Evolutionary conservation across 257 asterid genomes (phyloP), one percentile per base, ranked within the genome.

Genomic region (Forsythia viridissima): DNA sequence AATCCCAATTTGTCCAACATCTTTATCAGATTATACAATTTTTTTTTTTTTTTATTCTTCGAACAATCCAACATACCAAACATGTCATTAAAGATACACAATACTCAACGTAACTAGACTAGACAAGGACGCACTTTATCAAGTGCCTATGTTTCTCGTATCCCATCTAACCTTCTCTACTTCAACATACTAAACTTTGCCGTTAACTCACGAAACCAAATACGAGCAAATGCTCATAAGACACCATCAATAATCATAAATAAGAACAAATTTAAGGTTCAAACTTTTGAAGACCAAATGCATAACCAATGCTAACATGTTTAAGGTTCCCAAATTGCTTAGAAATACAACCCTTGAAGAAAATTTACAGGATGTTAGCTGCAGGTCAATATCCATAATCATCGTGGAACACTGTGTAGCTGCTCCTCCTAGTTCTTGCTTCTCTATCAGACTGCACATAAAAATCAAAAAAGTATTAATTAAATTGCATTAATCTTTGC

Each of bases 401-500:
- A 74, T 89, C 91, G 41, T 88, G 93, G 79, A 83, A 90, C 66
- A 88, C 88, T 76, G 89, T 81, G 84, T 91, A 87, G 90, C 84
- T 90, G 88, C 89, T 91, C 81, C 97, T 77, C 84, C 96, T 90
- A 73, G 72, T 82, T 84, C 97, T 89, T 80, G 93, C 67, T 82
- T 91, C 98, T 84, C 98, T 92, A 81, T 92, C 97, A 80, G 93
- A 91, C 98, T 92, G 82, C 79, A 76, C 12, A 66, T 5, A 6
- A 30, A 63, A 30, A 18, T 10, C 79, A 51, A 10, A 12, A 69
- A 51, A 5, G 5, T 7, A 34, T 55, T 55, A 30, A 30, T 30
- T 30, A 30, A 30, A 30, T 6, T 6, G 51, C 51, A 43, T 2
- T 6, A 43, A 43, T 43, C 51, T 6, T 43, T 43, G 0, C 51